phyloP scores from a whole-genome alignment of 306 rosid species.

The Amphicarpaea edgeworthii region DNA sequence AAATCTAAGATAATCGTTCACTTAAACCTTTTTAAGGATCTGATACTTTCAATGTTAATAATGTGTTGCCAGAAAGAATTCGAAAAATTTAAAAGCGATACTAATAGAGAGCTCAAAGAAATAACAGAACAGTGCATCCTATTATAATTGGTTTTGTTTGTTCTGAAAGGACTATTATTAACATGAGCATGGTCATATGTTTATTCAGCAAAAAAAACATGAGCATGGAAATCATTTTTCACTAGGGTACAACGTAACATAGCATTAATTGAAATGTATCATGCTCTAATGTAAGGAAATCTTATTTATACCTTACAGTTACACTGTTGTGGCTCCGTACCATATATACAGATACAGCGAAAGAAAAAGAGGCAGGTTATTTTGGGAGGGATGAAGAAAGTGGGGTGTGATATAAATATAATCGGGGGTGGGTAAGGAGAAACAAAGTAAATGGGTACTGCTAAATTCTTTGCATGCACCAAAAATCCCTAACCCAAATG shows the following conservation, averaged over 20 bases:
- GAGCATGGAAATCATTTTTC: neutral
- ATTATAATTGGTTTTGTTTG: neutral
- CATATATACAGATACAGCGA: neutral
- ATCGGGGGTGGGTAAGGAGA: neutral
- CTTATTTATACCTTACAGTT: conserved; percentile 9
- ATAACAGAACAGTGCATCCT: neutral
- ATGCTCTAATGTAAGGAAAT: neutral
- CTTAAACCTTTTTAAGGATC: neutral
- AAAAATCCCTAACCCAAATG: no score
- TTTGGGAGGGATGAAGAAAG: neutral
- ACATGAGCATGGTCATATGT: neutral
- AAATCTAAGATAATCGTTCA: neutral
- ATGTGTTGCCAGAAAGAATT: neutral
- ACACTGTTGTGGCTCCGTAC: conserved; percentile 16
- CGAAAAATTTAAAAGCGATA: neutral
- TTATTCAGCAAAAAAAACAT: neutral
- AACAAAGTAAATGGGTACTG: neutral
- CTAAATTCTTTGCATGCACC: neutral
- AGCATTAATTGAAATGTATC: neutral
- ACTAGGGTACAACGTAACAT: neutral
- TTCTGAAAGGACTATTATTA: neutral
- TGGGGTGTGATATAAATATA: no score
- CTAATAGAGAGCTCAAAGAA: neutral
- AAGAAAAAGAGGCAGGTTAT: neutral
- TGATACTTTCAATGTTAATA: neutral